Percentiles rank a stretch among this genome's conserved stretches.
Conservation (phyloP, 768 basidiomycete species). For the Tricholoma saponaceum region DNA sequence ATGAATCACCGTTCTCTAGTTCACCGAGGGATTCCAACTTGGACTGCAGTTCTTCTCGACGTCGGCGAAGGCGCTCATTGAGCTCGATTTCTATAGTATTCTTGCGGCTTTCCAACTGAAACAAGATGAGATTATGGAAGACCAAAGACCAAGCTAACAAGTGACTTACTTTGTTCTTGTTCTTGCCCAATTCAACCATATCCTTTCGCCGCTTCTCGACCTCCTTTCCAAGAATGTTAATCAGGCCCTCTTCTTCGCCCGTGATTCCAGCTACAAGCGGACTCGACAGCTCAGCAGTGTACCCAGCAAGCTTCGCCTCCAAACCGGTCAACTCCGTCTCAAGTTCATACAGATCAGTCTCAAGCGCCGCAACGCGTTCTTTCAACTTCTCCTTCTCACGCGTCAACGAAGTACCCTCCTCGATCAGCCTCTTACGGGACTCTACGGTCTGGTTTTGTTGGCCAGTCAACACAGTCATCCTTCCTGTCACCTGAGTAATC, state of each 20-base stretch:
- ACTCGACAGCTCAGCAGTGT: conserved; percentile 63
- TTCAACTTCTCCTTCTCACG: conserved; percentile 69
- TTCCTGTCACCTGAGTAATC: conserved; percentile 71
- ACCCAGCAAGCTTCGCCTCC: conserved; percentile 58
- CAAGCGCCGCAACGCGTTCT: conserved; percentile 57
- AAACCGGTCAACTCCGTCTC: conserved; percentile 66
- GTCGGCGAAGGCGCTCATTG: conserved; percentile 80
- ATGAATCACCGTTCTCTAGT: conserved; percentile 47
- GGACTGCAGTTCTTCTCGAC: conserved; percentile 70
- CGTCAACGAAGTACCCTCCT: conserved; percentile 54
- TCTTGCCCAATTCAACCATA: conserved; percentile 63
- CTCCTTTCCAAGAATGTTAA: conserved; percentile 68
- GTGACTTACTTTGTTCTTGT: conserved; percentile 62
- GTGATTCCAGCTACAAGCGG: conserved; percentile 76
- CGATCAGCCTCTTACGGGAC: conserved; percentile 59
- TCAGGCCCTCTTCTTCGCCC: conserved; percentile 60
- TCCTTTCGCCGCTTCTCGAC: conserved; percentile 71
- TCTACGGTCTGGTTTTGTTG: conserved; percentile 71
- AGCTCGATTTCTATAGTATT: conserved; percentile 89
- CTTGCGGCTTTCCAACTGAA: conserved; percentile 68
- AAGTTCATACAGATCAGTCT: conserved; percentile 65
- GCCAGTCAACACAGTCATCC: conserved; percentile 63
- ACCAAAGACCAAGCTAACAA: neutral
- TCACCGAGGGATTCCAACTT: conserved; percentile 78
- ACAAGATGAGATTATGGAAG: neutral